Base-by-base conservation (phyloP, 2,329 filamentous ascomycete species). In the Nothophoma quercina region DNA sequence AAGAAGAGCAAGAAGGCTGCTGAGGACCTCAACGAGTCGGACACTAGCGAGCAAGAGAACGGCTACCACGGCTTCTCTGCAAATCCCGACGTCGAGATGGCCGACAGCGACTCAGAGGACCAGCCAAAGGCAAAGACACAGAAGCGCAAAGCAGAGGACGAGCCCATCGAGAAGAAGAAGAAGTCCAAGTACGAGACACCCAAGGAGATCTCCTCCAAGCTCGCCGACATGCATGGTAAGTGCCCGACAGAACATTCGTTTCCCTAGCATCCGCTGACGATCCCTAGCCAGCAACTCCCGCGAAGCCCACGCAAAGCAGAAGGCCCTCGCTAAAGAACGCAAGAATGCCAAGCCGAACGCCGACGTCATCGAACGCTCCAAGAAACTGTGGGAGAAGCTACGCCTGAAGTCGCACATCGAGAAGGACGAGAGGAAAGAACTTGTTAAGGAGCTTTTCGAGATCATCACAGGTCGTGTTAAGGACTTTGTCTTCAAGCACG, bases 401-500 rank as follows among this genome's bases (percentile, higher is more conserved):
- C 88, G 95, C 60, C 83, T 91, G 65, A 98, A 98, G 79, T 96
- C 93, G 2, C 91, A 97, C 67, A 91, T 99, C 1, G 89, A 92
- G 32, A 87, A 88, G 66, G 90, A 96, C 30, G 93, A 99, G 79
- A 74, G 95, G 58, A 88, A 93, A 75, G 83, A 88, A 72, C 84
- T 99, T 32, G 89, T 98, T 39, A 85, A 88, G 55, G 93, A 99
- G 79, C 83, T 99, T 21, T 98, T 96, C 75, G 83, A 84, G 51
- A 96, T 99, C 69, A 90, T 97, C 67, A 95, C 90, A 19, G 93
- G 93, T 45, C 86, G 90, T 51, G 89, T 98, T 67, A 91, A 91
- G 76, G 95, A 98, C 58, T 96, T 98, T 63, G 93, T 97, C 16
- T 90, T 99, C 78, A 99, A 99, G 84, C 95, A 99, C 75, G 95